A percentile compares a stretch with the other conserved stretches of the same genome.
Evolutionary conservation across 2,329 filamentous ascomycete genomes (phyloP).

Genomic region (Corynespora cassiicola): DNA sequence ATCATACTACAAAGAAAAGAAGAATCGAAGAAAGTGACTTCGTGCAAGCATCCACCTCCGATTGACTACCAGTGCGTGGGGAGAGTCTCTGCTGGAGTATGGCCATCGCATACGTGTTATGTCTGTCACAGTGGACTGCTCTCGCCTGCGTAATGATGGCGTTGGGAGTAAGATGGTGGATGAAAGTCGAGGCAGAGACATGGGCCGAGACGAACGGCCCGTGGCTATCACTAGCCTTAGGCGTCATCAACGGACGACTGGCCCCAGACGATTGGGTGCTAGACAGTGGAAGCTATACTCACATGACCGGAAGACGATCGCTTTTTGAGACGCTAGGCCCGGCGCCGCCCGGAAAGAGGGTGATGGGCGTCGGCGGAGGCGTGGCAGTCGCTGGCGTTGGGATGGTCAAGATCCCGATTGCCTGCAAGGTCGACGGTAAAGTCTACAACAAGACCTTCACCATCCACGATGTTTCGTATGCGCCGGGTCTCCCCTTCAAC

Average conservation of each 20-base stretch:
- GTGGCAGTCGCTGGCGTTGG: no score
- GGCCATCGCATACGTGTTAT: constrained; percentile 3
- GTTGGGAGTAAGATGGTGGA: constrained; percentile 4
- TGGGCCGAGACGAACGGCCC: constrained; percentile 1
- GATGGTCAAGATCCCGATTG: constrained; percentile 1
- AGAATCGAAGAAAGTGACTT: constrained; percentile 4
- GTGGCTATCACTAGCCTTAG: constrained; percentile 1
- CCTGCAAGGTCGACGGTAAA: constrained; percentile 3
- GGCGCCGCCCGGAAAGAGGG: constrained; percentile 1
- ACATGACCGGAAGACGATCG: constrained; percentile 2
- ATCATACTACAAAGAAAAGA: constrained; percentile 1
- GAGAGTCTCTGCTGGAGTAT: constrained; percentile 3
- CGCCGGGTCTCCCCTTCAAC: no score
- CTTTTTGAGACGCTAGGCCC: constrained; percentile 4
- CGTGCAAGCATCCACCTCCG: constrained; percentile 5
- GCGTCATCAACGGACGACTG: constrained; percentile 4
- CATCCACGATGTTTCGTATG: no score
- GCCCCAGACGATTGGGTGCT: constrained; percentile 3
- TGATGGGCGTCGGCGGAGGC: constrained; percentile 3
- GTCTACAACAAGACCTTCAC: no score
- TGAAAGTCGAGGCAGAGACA: constrained; percentile 5
- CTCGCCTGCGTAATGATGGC: constrained; percentile 2
- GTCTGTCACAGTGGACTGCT: constrained; percentile 2
- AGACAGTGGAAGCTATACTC: constrained; percentile 3
- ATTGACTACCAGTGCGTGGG: constrained; percentile 1